These are phyloP conservation scores for Talaromyces stipitatus DNA, from an alignment of 495 filamentous ascomycete genomes.

Conservation along the genomic window DNA sequence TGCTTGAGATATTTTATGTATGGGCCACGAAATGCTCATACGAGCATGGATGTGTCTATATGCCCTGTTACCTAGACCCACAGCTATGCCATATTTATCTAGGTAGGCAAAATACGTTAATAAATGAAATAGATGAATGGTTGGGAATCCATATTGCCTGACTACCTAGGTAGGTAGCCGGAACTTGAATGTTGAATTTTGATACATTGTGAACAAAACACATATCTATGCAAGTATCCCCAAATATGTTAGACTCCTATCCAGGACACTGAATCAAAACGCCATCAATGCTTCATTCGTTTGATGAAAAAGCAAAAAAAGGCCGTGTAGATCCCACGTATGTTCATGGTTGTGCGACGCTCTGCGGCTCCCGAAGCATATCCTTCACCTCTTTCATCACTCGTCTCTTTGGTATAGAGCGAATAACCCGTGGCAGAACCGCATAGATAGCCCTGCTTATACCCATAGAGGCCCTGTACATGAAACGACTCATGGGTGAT, in stretches of 20 bases:
- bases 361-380: background rate
- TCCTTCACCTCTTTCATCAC: slow-evolving; percentile 6
- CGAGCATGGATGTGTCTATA: background rate
- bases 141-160: background rate
- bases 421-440: slow-evolving; percentile 23
- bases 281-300: background rate
- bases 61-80: too few relatives aligned
- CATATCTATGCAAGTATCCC: background rate
- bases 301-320: background rate
- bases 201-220: too few relatives aligned
- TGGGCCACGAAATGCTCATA: background rate
- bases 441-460: slow-evolving; percentile 32
- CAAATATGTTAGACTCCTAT: background rate
- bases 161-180: background rate
- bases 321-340: background rate
- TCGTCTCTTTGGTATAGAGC: slow-evolving; percentile 9
- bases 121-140: background rate
- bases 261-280: background rate
- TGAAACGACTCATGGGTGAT: slow-evolving; percentile 19
- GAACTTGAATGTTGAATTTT: background rate
- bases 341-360: background rate
- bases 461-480: slow-evolving; percentile 31
- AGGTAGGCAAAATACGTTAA: background rate
- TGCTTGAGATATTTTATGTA: background rate
- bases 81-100: background rate